Percentiles rank a stretch among this genome's conserved stretches.
Conservation (phyloP, 2,329 filamentous ascomycete genomes). For the Zymoseptoria crescenta region DNA sequence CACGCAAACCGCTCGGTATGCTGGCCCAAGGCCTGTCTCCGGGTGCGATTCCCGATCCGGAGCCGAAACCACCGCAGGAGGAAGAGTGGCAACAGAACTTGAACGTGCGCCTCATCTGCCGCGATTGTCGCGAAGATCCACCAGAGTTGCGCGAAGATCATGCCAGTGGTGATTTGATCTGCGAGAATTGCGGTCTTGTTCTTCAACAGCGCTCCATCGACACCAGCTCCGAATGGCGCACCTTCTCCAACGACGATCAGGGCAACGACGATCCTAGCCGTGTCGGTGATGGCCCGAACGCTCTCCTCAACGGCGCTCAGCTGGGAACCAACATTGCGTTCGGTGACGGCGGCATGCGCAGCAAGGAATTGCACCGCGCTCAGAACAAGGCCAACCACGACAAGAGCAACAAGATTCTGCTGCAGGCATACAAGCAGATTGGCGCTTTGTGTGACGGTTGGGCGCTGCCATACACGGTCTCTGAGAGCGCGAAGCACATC, state of each 20-base stretch:
- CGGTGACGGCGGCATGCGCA: conserved; percentile 62
- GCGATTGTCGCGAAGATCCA: conserved; percentile 85
- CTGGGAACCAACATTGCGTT: conserved; percentile 83
- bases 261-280: conserved; percentile 93
- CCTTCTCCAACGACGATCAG: conserved; percentile 96
- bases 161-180: conserved; percentile 86
- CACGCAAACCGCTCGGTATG: conserved; percentile 23
- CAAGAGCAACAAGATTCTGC: conserved; percentile 72
- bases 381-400: conserved; percentile 76
- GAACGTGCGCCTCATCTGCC: conserved; percentile 76
- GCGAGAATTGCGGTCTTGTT: conserved; percentile 82
- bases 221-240: conserved; percentile 95
- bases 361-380: conserved; percentile 69
- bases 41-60: conserved; percentile 37
- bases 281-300: conserved; percentile 90
- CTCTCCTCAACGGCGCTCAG: conserved; percentile 81
- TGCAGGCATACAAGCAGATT: conserved; percentile 82
- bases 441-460: conserved; percentile 78
- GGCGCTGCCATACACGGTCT: conserved; percentile 69
- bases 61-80: conserved; percentile 29
- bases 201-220: conserved; percentile 88
- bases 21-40: conserved; percentile 36
- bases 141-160: conserved; percentile 91
- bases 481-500: conserved; percentile 86
- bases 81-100: conserved; percentile 70